A percentile compares a stretch with the other conserved stretches of the same genome.
Evolutionary conservation across 1,284 basidiomycete genomes (phyloP).

Genomic region (Leccinum pseudoinsigne): DNA sequence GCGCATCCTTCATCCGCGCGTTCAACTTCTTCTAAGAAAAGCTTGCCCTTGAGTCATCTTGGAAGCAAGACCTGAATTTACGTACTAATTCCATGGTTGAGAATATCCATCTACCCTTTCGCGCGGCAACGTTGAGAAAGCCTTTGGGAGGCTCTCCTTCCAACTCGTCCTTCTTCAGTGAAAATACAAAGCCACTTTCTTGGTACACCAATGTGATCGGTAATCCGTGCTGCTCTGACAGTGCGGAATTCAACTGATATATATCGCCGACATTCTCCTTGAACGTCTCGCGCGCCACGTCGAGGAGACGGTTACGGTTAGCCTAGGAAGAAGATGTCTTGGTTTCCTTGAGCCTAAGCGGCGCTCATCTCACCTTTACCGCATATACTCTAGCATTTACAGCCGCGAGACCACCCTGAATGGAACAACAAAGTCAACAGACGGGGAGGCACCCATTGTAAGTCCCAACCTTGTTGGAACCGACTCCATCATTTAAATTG

Average conservation of each 20-base stretch:
- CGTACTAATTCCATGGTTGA: slow-evolving; percentile 79
- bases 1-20: slow-evolving; percentile 78
- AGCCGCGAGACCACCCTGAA: slow-evolving; percentile 64
- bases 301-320: slow-evolving; percentile 79
- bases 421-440: not conserved
- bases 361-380: slow-evolving; percentile 45
- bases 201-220: slow-evolving; percentile 69
- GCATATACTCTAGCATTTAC: slow-evolving; percentile 83
- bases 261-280: slow-evolving; percentile 90
- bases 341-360: not conserved
- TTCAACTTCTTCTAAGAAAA: slow-evolving; percentile 71
- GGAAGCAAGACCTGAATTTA: not conserved
- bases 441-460: not conserved
- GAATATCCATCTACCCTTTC: slow-evolving; percentile 74
- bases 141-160: slow-evolving; percentile 64
- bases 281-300: slow-evolving; percentile 91
- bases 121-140: slow-evolving; percentile 68
- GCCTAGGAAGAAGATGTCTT: slow-evolving; percentile 43
- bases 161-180: slow-evolving; percentile 63
- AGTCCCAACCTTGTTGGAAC: slow-evolving; percentile 52
- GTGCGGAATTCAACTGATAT: slow-evolving; percentile 56
- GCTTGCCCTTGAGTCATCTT: not conserved
- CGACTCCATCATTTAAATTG: slow-evolving; percentile 72
- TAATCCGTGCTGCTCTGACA: slow-evolving; percentile 62
- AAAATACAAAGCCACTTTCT: slow-evolving; percentile 70